These are phyloP conservation scores for Colletotrichum cuscutae DNA, from an alignment of 2,329 filamentous ascomycete genomes.

Conservation along the genomic window DNA sequence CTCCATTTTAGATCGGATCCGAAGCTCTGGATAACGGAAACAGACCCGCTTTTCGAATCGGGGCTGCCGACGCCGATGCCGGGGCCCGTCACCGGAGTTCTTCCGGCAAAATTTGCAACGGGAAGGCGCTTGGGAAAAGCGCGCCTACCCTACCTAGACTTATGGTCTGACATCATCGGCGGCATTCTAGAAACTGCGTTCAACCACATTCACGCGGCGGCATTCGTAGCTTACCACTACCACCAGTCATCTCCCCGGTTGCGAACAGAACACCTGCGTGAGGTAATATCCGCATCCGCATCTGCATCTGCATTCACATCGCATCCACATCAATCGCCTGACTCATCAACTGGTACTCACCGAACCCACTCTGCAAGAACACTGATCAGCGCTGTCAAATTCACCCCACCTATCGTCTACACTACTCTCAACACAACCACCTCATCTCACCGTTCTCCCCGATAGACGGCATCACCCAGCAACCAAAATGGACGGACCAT, in stretches of 20 bases:
- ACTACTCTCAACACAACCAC: neutral
- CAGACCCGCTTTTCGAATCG: constrained; percentile 12
- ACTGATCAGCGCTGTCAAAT: neutral
- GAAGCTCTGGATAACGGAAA: neutral
- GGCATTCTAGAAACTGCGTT: neutral
- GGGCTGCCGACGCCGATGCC: constrained; percentile 29
- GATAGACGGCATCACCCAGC: neutral
- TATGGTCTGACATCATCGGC: constrained; percentile 28
- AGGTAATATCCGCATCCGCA: neutral
- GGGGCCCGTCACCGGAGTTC: constrained; percentile 21
- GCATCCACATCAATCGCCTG: neutral
- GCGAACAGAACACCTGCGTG: neutral
- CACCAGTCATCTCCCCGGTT: neutral
- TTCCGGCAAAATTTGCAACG: constrained; percentile 31
- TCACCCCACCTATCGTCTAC: neutral
- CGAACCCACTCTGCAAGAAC: neutral
- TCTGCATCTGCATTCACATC: neutral
- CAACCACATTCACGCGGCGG: neutral
- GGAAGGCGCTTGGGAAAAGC: constrained; percentile 2
- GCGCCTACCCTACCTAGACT: neutral
- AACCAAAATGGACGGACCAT: constrained; percentile 54
- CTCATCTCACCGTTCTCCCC: neutral
- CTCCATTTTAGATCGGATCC: neutral
- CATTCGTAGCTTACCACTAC: neutral
- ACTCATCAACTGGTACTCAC: neutral